phyloP scores from a whole-genome alignment of 306 rosid species.

The Medicago truncatula region MtrunA17r5.0-ANR NC_053043.1:4560501-4561000 shows the following conservation, averaged over 20 bases:
- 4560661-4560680: background rate
- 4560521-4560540: conserved; percentile 62
- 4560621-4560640: conserved; percentile 7
- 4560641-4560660: conserved; percentile 17
- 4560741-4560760: background rate
- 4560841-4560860: too few species aligned
- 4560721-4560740: background rate
- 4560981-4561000: background rate
- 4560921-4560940: background rate
- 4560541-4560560: conserved; percentile 25
- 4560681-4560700: background rate
- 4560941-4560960: background rate
- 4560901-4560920: too few species aligned
- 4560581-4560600: background rate
- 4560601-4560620: conserved; percentile 1
- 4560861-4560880: too few species aligned
- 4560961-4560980: background rate
- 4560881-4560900: too few species aligned
- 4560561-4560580: conserved; percentile 24
- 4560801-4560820: background rate
- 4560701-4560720: background rate
- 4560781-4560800: too few species aligned
- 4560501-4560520: conserved; percentile 67
- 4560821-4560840: too few species aligned
- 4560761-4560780: background rate